Percentiles rank a stretch among this genome's conserved stretches.
Conservation (phyloP, 331 rosid species). For the Malus hybrid region DNA sequence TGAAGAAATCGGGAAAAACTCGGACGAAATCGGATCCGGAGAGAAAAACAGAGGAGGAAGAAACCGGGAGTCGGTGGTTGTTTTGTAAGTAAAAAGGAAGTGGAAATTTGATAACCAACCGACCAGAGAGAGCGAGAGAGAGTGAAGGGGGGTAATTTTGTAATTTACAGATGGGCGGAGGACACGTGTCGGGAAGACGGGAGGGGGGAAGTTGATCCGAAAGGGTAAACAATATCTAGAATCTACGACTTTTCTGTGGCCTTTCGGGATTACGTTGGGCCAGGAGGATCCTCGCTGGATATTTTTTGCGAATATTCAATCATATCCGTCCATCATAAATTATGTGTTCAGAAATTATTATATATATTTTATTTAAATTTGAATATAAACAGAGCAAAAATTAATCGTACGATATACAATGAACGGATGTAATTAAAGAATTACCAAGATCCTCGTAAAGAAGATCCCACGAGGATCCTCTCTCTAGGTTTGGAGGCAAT, state of each 20-base stretch:
- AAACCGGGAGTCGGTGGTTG: slow-evolving; percentile 5
- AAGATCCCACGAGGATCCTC: too few relatives aligned
- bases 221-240: slow-evolving; percentile 9
- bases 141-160: slow-evolving; percentile 26
- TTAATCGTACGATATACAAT: neutral
- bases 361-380: too few relatives aligned
- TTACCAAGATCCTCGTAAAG: fast-evolving
- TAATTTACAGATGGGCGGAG: slow-evolving; percentile 1
- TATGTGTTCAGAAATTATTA: neutral
- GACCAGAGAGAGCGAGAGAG: slow-evolving; percentile 18
- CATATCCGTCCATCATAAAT: too few relatives aligned
- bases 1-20: slow-evolving; percentile 3
- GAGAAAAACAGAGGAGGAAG: slow-evolving; percentile 8
- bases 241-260: slow-evolving; percentile 20
- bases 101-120: slow-evolving; percentile 17
- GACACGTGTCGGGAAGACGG: slow-evolving; percentile 36
- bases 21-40: slow-evolving; percentile 25
- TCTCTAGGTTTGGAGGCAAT: neutral
- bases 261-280: neutral
- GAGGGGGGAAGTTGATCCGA: neutral
- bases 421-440: fast-evolving
- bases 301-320: too few relatives aligned
- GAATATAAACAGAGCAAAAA: too few relatives aligned
- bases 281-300: too few relatives aligned
- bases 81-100: slow-evolving; percentile 26